Evolutionary conservation across 1,284 basidiomycete species (phyloP).

Genomic region (Sphagnurus paluster): DNA sequence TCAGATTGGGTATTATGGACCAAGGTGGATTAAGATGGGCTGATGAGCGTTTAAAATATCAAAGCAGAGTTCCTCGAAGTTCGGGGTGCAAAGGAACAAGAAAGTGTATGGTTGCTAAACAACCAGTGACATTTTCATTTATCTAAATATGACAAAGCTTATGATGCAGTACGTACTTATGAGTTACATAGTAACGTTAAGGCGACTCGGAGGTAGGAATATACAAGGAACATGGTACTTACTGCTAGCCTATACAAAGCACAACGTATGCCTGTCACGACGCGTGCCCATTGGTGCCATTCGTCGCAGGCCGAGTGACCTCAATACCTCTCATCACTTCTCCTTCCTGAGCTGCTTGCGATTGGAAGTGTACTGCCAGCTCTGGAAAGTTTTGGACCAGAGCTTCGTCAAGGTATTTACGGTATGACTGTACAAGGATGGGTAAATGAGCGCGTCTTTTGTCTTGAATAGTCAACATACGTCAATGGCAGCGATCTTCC

Average conservation of each 20-base stretch:
- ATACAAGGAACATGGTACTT: too few species aligned
- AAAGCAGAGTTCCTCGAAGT: background rate
- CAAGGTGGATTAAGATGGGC: conserved; percentile 5
- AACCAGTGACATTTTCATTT: conserved; percentile 17
- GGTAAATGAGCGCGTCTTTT: background rate
- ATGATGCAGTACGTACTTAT: too few species aligned
- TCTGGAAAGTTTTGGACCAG: conserved; percentile 63
- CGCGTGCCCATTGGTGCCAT: conserved; percentile 5
- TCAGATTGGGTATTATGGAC: conserved; percentile 5
- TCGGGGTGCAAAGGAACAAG: background rate
- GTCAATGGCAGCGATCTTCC: conserved; percentile 76
- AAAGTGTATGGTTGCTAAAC: conserved; percentile 7
- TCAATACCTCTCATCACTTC: background rate
- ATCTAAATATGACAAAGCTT: conserved; percentile 15
- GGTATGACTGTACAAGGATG: conserved; percentile 50
- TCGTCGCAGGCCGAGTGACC: background rate
- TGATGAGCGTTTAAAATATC: conserved; percentile 1
- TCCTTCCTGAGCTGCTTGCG: conserved; percentile 3
- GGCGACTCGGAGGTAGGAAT: too few species aligned
- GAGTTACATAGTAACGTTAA: too few species aligned
- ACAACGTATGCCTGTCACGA: background rate
- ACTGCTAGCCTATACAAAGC: too few species aligned
- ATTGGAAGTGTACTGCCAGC: conserved; percentile 35
- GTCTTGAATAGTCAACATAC: conserved; percentile 38
- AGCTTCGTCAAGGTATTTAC: conserved; percentile 54